These are phyloP conservation scores for Mucuna pruriens DNA, from an alignment of 306 rosid genomes.

Conservation along the genomic window DNA sequence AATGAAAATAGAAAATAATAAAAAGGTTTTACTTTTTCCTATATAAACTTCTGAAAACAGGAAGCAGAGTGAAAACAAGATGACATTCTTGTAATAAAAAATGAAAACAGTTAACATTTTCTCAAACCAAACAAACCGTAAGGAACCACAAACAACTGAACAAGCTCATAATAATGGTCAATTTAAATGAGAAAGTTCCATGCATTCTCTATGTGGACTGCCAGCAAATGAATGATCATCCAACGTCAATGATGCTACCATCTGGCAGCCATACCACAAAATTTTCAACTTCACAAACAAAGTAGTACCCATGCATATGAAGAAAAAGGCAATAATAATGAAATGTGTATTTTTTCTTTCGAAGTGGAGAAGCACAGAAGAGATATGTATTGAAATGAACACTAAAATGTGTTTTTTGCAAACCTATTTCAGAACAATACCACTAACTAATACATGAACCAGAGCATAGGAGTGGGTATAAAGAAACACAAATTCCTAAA, in stretches of 20 bases:
- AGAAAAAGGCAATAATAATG: not conserved
- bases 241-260: not conserved
- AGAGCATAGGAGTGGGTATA: not conserved
- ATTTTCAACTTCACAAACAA: not conserved
- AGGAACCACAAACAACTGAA: not conserved
- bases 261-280: not conserved
- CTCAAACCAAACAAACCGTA: too few species aligned
- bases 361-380: not conserved
- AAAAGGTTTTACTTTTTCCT: too few species aligned
- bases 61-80: too few species aligned
- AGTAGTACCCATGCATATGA: not conserved
- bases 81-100: too few species aligned
- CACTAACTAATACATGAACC: not conserved
- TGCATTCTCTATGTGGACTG: not conserved
- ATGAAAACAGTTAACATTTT: too few species aligned
- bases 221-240: not conserved
- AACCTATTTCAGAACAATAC: slow-evolving; percentile 4
- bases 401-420: not conserved
- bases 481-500: not conserved
- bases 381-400: not conserved
- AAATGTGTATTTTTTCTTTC: not conserved
- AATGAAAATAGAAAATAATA: too few species aligned
- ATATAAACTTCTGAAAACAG: too few species aligned
- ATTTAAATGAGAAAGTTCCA: not conserved
- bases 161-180: not conserved